phyloP scores from a whole-genome alignment of 306 rosid genomes.

The Fagus sylvatica region DNA sequence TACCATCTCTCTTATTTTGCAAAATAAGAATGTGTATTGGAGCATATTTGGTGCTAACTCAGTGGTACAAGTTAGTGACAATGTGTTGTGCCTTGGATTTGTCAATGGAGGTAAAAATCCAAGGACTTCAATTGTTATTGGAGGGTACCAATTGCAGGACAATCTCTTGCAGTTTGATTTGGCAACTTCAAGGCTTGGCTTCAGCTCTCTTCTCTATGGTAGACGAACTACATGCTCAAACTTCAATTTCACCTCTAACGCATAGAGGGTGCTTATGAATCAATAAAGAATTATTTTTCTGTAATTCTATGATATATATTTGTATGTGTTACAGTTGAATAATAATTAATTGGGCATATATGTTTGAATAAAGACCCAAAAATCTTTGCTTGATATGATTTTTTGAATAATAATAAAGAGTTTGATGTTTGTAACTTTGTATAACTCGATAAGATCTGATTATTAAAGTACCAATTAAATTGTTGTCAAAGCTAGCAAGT shows the following conservation, averaged over 20 bases:
- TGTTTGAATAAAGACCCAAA: neutral
- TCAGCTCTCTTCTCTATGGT: slow-evolving; percentile 41
- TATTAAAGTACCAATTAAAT: no score
- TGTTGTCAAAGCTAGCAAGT: no score
- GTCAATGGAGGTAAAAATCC: slow-evolving; percentile 39
- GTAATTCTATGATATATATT: neutral
- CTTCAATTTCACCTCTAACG: slow-evolving; percentile 47
- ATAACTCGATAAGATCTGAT: no score
- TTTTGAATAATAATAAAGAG: no score
- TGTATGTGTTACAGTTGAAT: neutral
- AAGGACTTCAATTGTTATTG: slow-evolving; percentile 40
- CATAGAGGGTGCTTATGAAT: neutral
- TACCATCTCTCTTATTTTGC: slow-evolving; percentile 33
- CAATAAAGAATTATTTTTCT: neutral
- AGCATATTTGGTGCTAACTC: slow-evolving; percentile 42
- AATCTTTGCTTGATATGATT: neutral
- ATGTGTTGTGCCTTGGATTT: slow-evolving; percentile 37
- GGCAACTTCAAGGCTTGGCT: slow-evolving; percentile 38
- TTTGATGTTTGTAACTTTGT: no score
- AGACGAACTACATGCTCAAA: slow-evolving; percentile 30
- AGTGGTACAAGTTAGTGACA: slow-evolving; percentile 30
- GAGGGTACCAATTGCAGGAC: slow-evolving; percentile 45
- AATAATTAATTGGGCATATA: neutral
- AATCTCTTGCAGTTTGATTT: slow-evolving; percentile 48
- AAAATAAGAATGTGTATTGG: slow-evolving; percentile 29